These are phyloP conservation scores for Verticillium nonalfalfae DNA, from an alignment of 2,329 filamentous ascomycete genomes.

Conservation along the genomic window DNA sequence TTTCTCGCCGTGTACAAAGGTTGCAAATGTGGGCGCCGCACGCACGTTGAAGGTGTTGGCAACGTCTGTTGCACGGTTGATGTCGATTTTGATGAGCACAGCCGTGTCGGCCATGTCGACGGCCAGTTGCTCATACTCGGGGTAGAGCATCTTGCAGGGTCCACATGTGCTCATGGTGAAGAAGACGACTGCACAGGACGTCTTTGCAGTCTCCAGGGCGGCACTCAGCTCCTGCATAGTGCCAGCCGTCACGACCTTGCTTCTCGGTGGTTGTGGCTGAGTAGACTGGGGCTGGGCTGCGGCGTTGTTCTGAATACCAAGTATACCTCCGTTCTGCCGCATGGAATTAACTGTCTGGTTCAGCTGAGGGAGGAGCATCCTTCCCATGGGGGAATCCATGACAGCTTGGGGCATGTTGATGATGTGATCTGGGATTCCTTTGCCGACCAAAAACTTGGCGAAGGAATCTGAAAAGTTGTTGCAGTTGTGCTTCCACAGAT, in stretches of 20 bases:
- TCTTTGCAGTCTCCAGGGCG: conserved; percentile 50
- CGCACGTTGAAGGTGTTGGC: conserved; percentile 60
- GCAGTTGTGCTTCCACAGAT: conserved; percentile 87
- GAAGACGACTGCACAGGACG: conserved; percentile 75
- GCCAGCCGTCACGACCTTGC: conserved; percentile 53
- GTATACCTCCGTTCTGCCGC: conserved; percentile 43
- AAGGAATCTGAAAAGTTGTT: conserved; percentile 97
- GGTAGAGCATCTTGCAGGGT: conserved; percentile 79
- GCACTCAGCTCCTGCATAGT: conserved; percentile 54
- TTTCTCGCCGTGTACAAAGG: conserved; percentile 70
- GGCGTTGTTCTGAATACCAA: conserved; percentile 38
- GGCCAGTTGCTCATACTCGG: conserved; percentile 74
- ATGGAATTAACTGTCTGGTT: conserved; percentile 43
- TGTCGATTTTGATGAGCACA: conserved; percentile 77
- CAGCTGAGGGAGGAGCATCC: conserved; percentile 74
- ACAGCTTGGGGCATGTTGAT: conserved; percentile 79
- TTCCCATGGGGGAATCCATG: conserved; percentile 78
- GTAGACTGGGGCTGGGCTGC: conserved; percentile 15
- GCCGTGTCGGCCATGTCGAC: conserved; percentile 60
- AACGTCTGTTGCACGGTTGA: conserved; percentile 58
- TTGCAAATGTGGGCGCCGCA: conserved; percentile 84
- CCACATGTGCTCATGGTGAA: conserved; percentile 86
- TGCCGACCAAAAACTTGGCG: conserved; percentile 80
- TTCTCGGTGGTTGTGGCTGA: conserved; percentile 16
- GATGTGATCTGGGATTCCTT: conserved; percentile 83